phyloP scores from a whole-genome alignment of 2,329 filamentous ascomycete species.

The Helotiales sp. region DNA sequence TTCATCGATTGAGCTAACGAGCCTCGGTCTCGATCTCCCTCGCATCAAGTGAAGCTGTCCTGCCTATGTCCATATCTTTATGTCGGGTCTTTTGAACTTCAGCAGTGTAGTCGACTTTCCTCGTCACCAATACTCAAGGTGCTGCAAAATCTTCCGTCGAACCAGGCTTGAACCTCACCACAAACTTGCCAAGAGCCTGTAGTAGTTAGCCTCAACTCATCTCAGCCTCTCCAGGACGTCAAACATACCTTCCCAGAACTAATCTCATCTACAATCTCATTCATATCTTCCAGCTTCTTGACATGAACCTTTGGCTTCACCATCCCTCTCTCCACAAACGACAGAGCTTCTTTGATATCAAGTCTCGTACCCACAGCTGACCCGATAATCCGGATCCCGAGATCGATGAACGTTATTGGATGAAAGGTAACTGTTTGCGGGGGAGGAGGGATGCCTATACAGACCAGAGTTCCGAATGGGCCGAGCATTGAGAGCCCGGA shows the following conservation, averaged over 20 bases:
- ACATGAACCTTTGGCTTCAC: constrained; percentile 36
- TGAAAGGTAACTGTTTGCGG: constrained; percentile 33
- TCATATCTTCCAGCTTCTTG: constrained; percentile 28
- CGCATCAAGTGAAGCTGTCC: too few relatives aligned
- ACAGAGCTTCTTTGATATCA: constrained; percentile 43
- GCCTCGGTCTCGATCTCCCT: too few relatives aligned
- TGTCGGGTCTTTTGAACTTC: too few relatives aligned
- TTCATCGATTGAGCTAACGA: too few relatives aligned
- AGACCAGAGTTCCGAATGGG: constrained; percentile 16
- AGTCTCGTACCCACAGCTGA: constrained; percentile 39
- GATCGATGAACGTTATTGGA: constrained; percentile 38
- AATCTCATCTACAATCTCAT: constrained; percentile 6
- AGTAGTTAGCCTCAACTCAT: too few relatives aligned
- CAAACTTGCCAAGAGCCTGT: constrained; percentile 8
- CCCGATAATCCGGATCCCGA: constrained; percentile 38
- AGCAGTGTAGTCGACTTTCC: too few relatives aligned
- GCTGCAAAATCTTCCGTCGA: too few relatives aligned
- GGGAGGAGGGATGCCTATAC: constrained; percentile 26
- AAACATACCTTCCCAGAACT: constrained; percentile 11
- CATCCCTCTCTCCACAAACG: constrained; percentile 37
- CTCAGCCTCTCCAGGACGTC: background rate
- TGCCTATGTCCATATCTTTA: too few relatives aligned
- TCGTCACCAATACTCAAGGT: too few relatives aligned
- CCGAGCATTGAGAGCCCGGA: constrained; percentile 33
- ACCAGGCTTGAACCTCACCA: background rate